Evolutionary conservation across 2,329 filamentous ascomycete genomes (phyloP).

Genomic region (Exophiala oligosperma): DNA sequence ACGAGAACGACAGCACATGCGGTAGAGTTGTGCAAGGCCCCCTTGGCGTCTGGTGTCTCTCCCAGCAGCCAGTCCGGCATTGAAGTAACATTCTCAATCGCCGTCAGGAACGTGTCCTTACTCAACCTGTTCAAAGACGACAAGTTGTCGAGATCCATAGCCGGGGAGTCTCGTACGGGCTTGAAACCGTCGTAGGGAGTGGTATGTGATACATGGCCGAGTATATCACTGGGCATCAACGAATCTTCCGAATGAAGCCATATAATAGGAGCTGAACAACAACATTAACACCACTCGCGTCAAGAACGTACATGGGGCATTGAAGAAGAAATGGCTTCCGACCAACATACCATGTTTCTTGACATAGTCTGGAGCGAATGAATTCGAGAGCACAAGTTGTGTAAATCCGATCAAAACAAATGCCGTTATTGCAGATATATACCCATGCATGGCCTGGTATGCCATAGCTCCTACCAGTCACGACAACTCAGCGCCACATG

Average conservation of each 20-base stretch:
- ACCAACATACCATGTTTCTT: constrained; percentile 10
- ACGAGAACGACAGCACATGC: constrained; percentile 58
- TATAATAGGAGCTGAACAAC: constrained; percentile 48
- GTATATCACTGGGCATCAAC: constrained; percentile 52
- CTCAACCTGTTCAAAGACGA: constrained; percentile 45
- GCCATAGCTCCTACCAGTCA: too few relatives aligned
- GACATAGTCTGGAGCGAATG: constrained; percentile 9
- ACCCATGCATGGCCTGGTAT: neutral
- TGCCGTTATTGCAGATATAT: neutral
- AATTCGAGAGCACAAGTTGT: neutral
- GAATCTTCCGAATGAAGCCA: constrained; percentile 52
- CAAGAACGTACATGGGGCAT: neutral
- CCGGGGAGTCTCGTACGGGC: constrained; percentile 38
- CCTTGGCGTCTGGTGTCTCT: constrained; percentile 52
- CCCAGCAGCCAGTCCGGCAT: constrained; percentile 52
- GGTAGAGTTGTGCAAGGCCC: constrained; percentile 52
- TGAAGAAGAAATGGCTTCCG: neutral
- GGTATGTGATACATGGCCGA: constrained; percentile 47
- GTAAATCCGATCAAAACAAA: neutral
- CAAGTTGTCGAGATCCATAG: constrained; percentile 49
- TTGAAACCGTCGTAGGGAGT: constrained; percentile 46
- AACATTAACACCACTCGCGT: neutral
- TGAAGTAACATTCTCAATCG: constrained; percentile 47
- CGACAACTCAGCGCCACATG: too few relatives aligned
- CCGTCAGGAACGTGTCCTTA: constrained; percentile 49